Percentiles rank a stretch among this genome's conserved stretches.
Conservation (phyloP, 495 filamentous ascomycete species). For the Penicillium turbatum region DNA sequence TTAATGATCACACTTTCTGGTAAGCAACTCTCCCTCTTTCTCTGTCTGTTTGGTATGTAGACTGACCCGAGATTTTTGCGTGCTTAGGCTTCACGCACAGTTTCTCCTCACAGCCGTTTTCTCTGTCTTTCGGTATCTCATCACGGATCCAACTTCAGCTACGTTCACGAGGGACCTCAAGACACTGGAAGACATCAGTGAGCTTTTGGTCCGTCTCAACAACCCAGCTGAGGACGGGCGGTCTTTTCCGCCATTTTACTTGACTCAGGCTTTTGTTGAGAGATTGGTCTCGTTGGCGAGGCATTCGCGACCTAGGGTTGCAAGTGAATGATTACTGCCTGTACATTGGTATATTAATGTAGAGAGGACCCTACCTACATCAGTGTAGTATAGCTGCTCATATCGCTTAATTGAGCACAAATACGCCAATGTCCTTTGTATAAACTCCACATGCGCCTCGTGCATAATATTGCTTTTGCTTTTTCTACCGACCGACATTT, state of each 20-base stretch:
- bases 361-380: too few species aligned
- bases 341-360: too few species aligned
- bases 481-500: neutral
- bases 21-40: neutral
- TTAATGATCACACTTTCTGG: constrained; percentile 27
- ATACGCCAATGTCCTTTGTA: too few species aligned
- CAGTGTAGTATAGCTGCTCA: too few species aligned
- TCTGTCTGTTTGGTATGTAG: neutral
- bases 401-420: too few species aligned
- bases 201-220: constrained; percentile 7
- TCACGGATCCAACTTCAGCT: constrained; percentile 9
- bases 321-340: neutral
- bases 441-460: too few species aligned
- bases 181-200: constrained; percentile 13
- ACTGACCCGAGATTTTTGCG: neutral
- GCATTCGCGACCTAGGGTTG: neutral
- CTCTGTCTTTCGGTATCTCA: constrained; percentile 22
- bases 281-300: constrained; percentile 12
- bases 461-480: too few species aligned
- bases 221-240: constrained; percentile 1
- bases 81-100: constrained; percentile 25
- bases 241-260: constrained; percentile 21
- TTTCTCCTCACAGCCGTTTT: constrained; percentile 21
- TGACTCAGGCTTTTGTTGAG: constrained; percentile 16
- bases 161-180: constrained; percentile 17